Percentiles rank a stretch among this genome's conserved stretches.
These are phyloP conservation scores for Teratosphaeria pseudoeucalypti DNA, from an alignment of 2,329 filamentous ascomycete species.

Conservation along the genomic window DNA sequence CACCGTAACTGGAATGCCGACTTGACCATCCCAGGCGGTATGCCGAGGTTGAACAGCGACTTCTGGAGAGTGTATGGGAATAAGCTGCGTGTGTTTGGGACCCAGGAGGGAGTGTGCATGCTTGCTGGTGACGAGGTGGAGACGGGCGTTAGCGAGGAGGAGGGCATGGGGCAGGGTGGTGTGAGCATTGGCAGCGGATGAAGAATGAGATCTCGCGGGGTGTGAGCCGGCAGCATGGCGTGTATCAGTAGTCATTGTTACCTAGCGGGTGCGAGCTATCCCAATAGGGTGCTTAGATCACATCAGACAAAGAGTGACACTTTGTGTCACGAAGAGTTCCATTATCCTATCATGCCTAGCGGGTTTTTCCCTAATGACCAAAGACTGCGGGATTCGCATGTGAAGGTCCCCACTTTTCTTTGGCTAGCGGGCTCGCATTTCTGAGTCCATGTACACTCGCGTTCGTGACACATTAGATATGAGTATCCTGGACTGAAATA, in stretches of 20 bases:
- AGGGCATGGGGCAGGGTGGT: conserved; percentile 1
- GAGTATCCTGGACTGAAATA: background rate
- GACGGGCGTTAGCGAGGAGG: background rate
- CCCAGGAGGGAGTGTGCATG: conserved; percentile 40
- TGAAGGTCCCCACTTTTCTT: background rate
- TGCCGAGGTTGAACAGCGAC: conserved; percentile 41
- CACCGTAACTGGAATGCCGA: conserved; percentile 11
- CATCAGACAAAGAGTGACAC: background rate
- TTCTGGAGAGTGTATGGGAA: conserved; percentile 53
- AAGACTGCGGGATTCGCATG: background rate
- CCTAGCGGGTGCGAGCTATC: conserved; percentile 2
- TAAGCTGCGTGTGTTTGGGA: conserved; percentile 50
- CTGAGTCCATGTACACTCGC: background rate
- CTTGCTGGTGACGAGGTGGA: conserved; percentile 9
- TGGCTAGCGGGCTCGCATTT: background rate
- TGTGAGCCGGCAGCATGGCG: background rate
- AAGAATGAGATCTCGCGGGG: background rate
- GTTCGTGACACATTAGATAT: background rate
- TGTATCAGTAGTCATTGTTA: background rate
- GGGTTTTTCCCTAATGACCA: background rate
- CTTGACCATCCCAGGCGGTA: conserved; percentile 16
- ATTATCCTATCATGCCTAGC: background rate
- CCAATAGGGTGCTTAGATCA: background rate
- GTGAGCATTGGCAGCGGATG: background rate
- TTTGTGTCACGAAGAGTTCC: background rate